Conservation (phyloP, 192 early-diverging fungal genomes). For the Podila horticola region DNA sequence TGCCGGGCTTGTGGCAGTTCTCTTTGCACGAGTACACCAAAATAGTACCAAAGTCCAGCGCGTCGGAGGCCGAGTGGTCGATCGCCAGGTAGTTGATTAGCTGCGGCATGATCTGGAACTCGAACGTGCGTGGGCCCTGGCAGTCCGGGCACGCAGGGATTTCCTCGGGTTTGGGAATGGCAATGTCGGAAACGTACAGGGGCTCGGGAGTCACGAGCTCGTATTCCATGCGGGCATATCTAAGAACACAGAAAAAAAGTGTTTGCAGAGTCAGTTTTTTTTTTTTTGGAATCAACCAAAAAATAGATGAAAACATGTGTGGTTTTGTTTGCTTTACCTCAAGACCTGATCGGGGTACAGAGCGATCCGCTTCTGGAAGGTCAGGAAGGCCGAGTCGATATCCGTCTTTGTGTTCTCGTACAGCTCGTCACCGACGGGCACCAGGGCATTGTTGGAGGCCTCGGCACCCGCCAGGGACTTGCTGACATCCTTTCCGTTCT, state of each 20-base stretch:
- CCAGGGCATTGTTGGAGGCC: constrained; percentile 50
- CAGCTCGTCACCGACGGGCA: constrained; percentile 66
- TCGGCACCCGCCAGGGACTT: constrained; percentile 32
- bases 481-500: constrained; percentile 28
- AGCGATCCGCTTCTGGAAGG: constrained; percentile 87
- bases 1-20: constrained; percentile 73
- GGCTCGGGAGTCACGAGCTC: constrained; percentile 66
- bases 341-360: constrained; percentile 88
- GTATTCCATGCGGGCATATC: constrained; percentile 71
- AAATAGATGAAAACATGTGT: constrained; percentile 5
- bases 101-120: constrained; percentile 96
- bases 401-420: constrained; percentile 83
- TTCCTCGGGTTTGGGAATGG: constrained; percentile 63
- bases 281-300: too few species aligned
- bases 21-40: constrained; percentile 87
- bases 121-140: constrained; percentile 78
- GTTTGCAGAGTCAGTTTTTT: too few species aligned
- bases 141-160: constrained; percentile 81
- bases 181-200: constrained; percentile 82
- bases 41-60: constrained; percentile 93
- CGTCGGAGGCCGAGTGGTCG: constrained; percentile 71
- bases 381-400: constrained; percentile 90
- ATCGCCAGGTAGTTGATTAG: constrained; percentile 83
- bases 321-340: constrained; percentile 61
- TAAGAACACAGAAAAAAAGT: constrained; percentile 16